Evolutionary conservation across 2,329 filamentous ascomycete species (phyloP).

Genomic region (Neofusicoccum sp.): DNA sequence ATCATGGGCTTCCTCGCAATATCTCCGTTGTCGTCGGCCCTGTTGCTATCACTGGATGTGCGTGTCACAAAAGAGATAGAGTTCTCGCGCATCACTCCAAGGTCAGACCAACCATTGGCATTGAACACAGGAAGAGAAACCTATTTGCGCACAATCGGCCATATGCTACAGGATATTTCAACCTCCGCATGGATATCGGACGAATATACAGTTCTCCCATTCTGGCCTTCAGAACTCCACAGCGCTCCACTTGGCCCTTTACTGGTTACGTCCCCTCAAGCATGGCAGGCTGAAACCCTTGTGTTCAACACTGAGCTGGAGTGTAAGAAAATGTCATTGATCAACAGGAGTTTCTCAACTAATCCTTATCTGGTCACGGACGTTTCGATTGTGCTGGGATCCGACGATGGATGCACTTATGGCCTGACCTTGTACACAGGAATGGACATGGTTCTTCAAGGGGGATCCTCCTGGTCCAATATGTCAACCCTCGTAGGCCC

Average conservation of each 20-base stretch:
- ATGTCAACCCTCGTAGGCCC: no score
- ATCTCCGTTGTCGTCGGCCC: constrained; percentile 27
- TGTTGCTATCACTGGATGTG: constrained; percentile 24
- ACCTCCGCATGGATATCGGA: constrained; percentile 35
- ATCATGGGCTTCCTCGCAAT: constrained; percentile 25
- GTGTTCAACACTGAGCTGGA: not conserved
- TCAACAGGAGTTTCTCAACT: not conserved
- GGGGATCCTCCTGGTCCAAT: not conserved
- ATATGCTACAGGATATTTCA: constrained; percentile 30
- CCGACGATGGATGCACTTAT: not conserved
- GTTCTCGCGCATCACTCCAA: constrained; percentile 9
- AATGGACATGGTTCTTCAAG: not conserved
- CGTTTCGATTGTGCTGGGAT: not conserved
- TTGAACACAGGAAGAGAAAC: constrained; percentile 24
- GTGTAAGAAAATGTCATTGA: not conserved
- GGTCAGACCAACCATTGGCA: not conserved
- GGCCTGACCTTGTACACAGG: not conserved
- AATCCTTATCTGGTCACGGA: no score
- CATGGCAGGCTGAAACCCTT: not conserved
- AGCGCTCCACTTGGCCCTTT: not conserved
- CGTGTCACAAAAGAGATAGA: constrained; percentile 2
- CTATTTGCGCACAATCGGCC: constrained; percentile 30
- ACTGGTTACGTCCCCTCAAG: not conserved
- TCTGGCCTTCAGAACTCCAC: constrained; percentile 27
- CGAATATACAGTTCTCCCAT: constrained; percentile 29